Percentiles rank a stretch among this genome's conserved stretches.
These are phyloP conservation scores for Zychaea mexicana DNA, from an alignment of 371 early-diverging fungal genomes.

Conservation along the genomic window DNA sequence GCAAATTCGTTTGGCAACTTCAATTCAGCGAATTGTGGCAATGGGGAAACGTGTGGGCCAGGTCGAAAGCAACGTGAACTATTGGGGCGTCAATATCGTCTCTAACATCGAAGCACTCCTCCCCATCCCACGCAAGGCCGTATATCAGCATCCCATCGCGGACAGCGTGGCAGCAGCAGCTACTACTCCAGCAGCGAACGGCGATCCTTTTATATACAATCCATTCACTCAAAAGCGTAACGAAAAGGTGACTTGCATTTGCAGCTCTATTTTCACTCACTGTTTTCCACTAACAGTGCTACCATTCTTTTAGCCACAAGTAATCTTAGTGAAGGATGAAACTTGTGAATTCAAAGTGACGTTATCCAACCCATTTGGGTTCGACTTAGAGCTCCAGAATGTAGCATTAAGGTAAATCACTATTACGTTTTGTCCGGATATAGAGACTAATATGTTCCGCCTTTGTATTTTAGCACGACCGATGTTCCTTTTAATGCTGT, in stretches of 20 bases:
- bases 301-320: conserved; percentile 28
- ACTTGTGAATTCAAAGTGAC: conserved; percentile 69
- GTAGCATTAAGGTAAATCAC: conserved; percentile 52
- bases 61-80: conserved; percentile 38
- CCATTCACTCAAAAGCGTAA: conserved; percentile 65
- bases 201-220: conserved; percentile 78
- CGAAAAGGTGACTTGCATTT: conserved; percentile 40
- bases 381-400: conserved; percentile 76
- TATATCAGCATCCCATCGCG: conserved; percentile 17
- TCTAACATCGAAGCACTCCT: conserved; percentile 35
- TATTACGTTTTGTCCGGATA: neutral
- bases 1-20: conserved; percentile 68
- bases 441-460: neutral
- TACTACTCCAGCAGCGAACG: conserved; percentile 24
- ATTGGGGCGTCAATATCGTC: conserved; percentile 56
- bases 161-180: conserved; percentile 6
- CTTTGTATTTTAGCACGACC: conserved; percentile 48
- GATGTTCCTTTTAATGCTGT: conserved; percentile 64
- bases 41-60: conserved; percentile 40
- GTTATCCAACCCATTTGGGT: conserved; percentile 78
- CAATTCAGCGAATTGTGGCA: conserved; percentile 56
- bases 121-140: conserved; percentile 45
- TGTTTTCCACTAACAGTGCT: too few relatives aligned
- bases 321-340: conserved; percentile 66
- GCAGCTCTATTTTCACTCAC: neutral